Evolutionary conservation across 345 rosid species (phyloP).

Genomic region (Pelargonium nanum): DNA sequence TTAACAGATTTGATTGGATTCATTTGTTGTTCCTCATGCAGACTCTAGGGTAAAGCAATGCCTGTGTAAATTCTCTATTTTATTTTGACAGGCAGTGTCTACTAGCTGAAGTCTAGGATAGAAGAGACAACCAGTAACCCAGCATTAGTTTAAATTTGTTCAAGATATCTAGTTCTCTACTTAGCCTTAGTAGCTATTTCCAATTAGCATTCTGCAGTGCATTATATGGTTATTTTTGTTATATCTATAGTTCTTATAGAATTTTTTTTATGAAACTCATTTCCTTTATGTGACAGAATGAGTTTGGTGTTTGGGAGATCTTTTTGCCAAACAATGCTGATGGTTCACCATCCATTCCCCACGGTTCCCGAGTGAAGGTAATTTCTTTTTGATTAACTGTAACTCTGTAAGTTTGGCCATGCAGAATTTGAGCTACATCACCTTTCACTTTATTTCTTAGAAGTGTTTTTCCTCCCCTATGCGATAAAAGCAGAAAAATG

Average conservation of each 20-base stretch:
- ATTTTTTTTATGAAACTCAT: not conserved
- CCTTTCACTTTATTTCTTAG: not conserved
- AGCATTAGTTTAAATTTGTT: too few relatives aligned
- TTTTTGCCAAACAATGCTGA: conserved; percentile 85
- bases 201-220: not conserved
- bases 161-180: not conserved
- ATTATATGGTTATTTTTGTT: not conserved
- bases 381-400: conserved; percentile 7
- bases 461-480: too few relatives aligned
- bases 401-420: not conserved
- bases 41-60: too few relatives aligned
- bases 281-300: conserved; percentile 38
- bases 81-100: too few relatives aligned
- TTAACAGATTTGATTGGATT: too few relatives aligned
- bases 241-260: not conserved
- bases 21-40: too few relatives aligned
- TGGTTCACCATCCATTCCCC: conserved; percentile 83
- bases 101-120: too few relatives aligned
- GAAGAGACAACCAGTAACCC: too few relatives aligned
- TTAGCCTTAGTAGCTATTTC: not conserved
- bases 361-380: conserved; percentile 98
- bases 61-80: too few relatives aligned
- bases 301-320: conserved; percentile 95
- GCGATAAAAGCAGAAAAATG: too few relatives aligned
- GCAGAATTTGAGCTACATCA: not conserved